These are phyloP conservation scores for Lolium perenne DNA, from an alignment of 176 grass and related monocot genomes.

Conservation along the genomic window DNA sequence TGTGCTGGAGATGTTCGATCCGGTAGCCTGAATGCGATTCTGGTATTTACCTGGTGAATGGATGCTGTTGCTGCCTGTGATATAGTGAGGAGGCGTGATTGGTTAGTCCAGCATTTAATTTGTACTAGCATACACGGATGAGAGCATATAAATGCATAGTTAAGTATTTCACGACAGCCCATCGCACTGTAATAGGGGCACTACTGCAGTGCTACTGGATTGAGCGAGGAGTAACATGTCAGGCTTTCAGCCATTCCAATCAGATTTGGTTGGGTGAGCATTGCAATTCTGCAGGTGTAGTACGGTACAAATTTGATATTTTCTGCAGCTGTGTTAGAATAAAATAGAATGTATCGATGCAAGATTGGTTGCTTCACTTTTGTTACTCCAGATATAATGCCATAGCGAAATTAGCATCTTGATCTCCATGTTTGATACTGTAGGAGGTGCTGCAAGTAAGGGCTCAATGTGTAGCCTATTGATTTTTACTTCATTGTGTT, in stretches of 20 bases:
- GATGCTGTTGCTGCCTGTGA: neutral
- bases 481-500: neutral
- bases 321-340: neutral
- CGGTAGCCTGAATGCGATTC: neutral
- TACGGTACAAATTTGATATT: too few species aligned
- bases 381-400: neutral
- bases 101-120: neutral
- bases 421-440: neutral
- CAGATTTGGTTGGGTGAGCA: neutral
- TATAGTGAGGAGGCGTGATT: neutral
- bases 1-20: neutral
- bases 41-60: neutral
- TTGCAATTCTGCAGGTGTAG: neutral
- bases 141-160: neutral
- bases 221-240: neutral
- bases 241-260: neutral
- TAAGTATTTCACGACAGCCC: neutral
- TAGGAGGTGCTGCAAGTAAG: neutral
- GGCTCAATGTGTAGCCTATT: neutral
- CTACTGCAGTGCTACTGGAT: neutral
- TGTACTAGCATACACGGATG: neutral
- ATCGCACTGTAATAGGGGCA: too few species aligned
- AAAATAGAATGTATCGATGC: neutral
- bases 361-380: neutral
- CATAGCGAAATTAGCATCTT: neutral